Evolutionary conservation across 495 filamentous ascomycete species (phyloP), one percentile per base, ranked within the genome.

Genomic region (Hyaloscypha bicolor): DNA sequence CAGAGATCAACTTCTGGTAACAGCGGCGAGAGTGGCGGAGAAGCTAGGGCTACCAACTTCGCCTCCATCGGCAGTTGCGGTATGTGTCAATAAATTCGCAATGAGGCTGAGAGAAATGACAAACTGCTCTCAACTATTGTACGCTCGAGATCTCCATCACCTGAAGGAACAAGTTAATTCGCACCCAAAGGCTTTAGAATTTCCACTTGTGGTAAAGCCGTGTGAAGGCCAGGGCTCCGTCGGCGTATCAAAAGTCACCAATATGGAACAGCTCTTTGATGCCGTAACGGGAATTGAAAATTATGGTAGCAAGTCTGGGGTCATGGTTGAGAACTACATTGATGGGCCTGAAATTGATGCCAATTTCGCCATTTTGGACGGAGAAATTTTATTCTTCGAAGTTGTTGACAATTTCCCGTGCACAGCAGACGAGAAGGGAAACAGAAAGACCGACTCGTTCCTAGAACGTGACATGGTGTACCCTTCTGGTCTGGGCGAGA

Each of bases 341-440:
- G 69, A 73, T 45, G 78, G 78, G 0, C 78, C 78, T 6, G 77
- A 80, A 52, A 68, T 80, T 1, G 78, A 80, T 62, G 71, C 66
- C 30, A 79, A 79, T 59, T 68, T 79, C 33, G 73, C 73, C 1
- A 63, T 80, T 4, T 60, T 19, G 21, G 68, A 79, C 45, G 76
- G 77, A 3, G 72, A 80, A 35, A 42, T 78, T 5, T 48, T 78
- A 4, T 78, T 79, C 65, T 74, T 69, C 64, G 78, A 80, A 45
- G 48, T 75, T n/a, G 55, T 59, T 4, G 78, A 79, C 55, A 73
- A 78, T 53, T 75, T 79, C 59, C 78, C 78, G 0, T 71, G 69
- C 25, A 35, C 61, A 2, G 77, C 70, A 0, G 77, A 79, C 35
- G 58, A 22, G 33, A 52, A 64, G 33, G 42, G n/a, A 12, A n/a